Base-by-base conservation (phyloP, 805 yeast genomes). In the Metschnikowia koreensis region DNA sequence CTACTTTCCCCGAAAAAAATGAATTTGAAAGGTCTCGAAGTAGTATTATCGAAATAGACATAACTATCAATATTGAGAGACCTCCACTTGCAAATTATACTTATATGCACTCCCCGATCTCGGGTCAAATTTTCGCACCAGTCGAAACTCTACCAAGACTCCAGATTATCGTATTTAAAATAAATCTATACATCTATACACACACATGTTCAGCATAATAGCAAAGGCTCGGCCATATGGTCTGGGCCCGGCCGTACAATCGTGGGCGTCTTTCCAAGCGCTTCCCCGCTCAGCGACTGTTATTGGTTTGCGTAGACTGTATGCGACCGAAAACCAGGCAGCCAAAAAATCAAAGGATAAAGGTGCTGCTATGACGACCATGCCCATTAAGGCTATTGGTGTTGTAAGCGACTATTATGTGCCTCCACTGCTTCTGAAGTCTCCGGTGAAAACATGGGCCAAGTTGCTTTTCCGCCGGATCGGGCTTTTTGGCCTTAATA, bases 401-500 rank as follows among this genome's bases (percentile, higher is more conserved):
- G 75, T 71, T 10, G 63, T 74, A 61, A 73, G 76, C 13, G 77
- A 74, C 56, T 74, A 70, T 59, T 74, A 74, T 57, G 60, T 74
- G 27, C 77, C 79, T 12, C 79, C 79, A 9, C 63, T 58, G 46
- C 59, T 71, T 51, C 38, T 53, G 53, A 34, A 50, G 47, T 22
- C 56, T 38, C 59, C 59, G 7, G 52, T 73, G 36, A 62, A 60
- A 27, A 68, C 63, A 61, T 78, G 73, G 81, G 79, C 55, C 56
- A 66, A 60, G 53, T 75, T 82, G 34, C 55, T 86, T 2, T 66
- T 81, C 58, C 81, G 90, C 68, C 80, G 86, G 59, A 69, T 87
- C 41, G 91, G 85, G 8, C 67, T 82, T 45, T 82, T 84, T 60
- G 85, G 89, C 38, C 78, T 82, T 65, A 87, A 86, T 66, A 83